Percentiles rank a stretch among this genome's conserved stretches.
Evolutionary conservation across 176 grass and related monocot species (phyloP).

Genomic region (Dactylis glomerata): DNA sequence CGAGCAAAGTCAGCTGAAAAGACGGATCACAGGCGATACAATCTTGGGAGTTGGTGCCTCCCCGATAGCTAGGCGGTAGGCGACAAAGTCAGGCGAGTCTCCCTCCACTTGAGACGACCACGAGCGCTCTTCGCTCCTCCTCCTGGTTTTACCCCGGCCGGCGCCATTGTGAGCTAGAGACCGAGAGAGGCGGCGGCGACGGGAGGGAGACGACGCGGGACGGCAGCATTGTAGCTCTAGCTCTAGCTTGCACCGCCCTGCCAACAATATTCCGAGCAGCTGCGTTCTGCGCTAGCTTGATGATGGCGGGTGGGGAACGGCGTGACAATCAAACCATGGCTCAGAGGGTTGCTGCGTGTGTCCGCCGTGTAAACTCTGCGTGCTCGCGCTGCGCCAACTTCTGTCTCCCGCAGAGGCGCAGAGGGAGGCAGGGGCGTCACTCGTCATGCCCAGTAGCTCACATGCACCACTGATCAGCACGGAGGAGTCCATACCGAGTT

Average conservation of each 20-base stretch:
- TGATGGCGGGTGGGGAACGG: no score
- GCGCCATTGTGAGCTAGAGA: neutral
- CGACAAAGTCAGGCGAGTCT: constrained; percentile 24
- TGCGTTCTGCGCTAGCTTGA: no score
- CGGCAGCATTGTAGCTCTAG: neutral
- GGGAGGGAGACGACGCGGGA: no score
- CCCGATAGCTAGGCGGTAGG: neutral
- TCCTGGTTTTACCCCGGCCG: no score
- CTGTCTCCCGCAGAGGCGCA: neutral
- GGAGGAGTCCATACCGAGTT: neutral
- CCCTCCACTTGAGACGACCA: neutral
- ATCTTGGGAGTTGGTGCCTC: constrained; percentile 27
- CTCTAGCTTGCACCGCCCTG: no score
- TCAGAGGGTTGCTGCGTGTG: neutral
- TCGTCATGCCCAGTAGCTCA: neutral
- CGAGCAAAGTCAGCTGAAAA: constrained; percentile 10
- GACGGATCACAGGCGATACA: constrained; percentile 16
- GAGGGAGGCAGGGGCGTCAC: neutral
- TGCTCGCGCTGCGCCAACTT: neutral
- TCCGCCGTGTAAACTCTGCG: neutral
- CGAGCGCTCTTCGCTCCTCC: no score
- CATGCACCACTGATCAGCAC: neutral
- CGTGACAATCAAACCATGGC: neutral
- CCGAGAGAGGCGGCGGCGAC: no score
- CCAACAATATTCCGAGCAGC: neutral